phyloP scores from a whole-genome alignment of 805 yeast genomes.

The Metschnikowia amazonensis region DNA sequence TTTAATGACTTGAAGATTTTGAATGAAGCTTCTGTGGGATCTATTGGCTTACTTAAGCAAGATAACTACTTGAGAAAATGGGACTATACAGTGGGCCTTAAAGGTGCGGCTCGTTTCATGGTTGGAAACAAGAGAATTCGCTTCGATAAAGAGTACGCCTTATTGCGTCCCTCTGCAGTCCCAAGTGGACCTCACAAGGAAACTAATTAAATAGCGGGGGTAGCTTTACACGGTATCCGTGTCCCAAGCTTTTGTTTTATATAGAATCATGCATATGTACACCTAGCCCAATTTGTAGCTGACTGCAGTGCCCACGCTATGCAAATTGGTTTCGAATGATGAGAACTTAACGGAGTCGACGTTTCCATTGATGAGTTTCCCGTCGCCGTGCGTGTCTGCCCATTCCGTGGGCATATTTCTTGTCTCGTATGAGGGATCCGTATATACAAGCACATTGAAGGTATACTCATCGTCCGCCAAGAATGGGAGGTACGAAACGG shows the following conservation, averaged over 20 bases:
- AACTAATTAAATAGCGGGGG: neutral
- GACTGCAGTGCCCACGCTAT: conserved; percentile 70
- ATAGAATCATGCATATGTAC: conserved; percentile 1
- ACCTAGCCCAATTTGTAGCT: conserved; percentile 42
- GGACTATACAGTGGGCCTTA: conserved; percentile 36
- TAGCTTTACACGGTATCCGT: neutral
- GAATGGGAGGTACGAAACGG: conserved; percentile 80
- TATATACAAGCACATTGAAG: conserved; percentile 79
- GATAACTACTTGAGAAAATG: conserved; percentile 49
- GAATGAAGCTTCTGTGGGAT: conserved; percentile 27
- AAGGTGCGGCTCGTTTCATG: conserved; percentile 50
- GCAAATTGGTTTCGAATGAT: conserved; percentile 62
- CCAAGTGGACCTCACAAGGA: neutral
- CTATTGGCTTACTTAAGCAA: conserved; percentile 27
- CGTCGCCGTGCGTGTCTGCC: conserved; percentile 66
- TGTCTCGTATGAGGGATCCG: conserved; percentile 50
- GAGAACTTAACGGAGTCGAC: conserved; percentile 69
- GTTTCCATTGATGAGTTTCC: conserved; percentile 48
- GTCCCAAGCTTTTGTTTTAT: neutral
- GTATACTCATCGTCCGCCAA: conserved; percentile 57
- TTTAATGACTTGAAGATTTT: conserved; percentile 38
- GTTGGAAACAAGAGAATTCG: conserved; percentile 46
- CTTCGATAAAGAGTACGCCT: conserved; percentile 35
- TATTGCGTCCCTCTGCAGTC: conserved; percentile 13
- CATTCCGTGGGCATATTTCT: conserved; percentile 75